Evolutionary conservation across 2,329 filamentous ascomycete genomes (phyloP), one percentile per base, ranked within the genome.

Genomic region (Neofusicoccum sp.): DNA sequence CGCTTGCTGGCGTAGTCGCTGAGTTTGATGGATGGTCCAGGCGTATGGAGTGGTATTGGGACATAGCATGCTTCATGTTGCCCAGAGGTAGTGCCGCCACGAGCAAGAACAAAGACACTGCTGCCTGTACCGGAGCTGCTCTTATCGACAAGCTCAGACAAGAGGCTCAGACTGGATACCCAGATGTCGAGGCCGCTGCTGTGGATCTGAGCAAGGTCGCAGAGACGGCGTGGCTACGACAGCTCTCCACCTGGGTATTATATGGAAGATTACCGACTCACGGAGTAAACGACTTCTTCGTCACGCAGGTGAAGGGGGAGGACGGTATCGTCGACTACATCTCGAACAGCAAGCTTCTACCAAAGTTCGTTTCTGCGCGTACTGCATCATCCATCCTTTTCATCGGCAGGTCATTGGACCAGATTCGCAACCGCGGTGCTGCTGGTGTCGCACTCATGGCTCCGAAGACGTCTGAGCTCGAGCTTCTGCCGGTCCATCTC

Each of bases 11-110:
- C 1, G 83, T 98, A 20, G 86, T 96, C 30, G 84, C 84, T 4
- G 89, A 95, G 69, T 97, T 98, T 69, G 86, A 89, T n/a, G 88
- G 85, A 44, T 98, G 93, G 93, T 89, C 84, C 48, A 84, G 91
- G 67, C 82, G 87, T 36, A 84, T 98, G 80, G 88, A 93, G 68
- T 98, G 93, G 91, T 81, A 97, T 20, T 90, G 89, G 86, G 82
- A 86, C 33, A 77, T 93, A 49, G 83, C 85, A 34, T 82, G 84
- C 66, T 90, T 89, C 66, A 90, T 97, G 73, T 75, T 85, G 57
- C 76, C 79, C 0, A 69, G 66, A 30, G 2, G 66, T 1, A 44
- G n/a, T 2, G 57, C 60, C 9, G 60, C 64, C 20, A 61, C 40
- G 49, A 65, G 64, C 7, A 67, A 58, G 2, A n/a, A 24, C 41